Percentiles rank a stretch among this genome's conserved stretches.
These are phyloP conservation scores for Cylindrodendrum hubeiense DNA, from an alignment of 2,329 filamentous ascomycete species.

Conservation along the genomic window DNA sequence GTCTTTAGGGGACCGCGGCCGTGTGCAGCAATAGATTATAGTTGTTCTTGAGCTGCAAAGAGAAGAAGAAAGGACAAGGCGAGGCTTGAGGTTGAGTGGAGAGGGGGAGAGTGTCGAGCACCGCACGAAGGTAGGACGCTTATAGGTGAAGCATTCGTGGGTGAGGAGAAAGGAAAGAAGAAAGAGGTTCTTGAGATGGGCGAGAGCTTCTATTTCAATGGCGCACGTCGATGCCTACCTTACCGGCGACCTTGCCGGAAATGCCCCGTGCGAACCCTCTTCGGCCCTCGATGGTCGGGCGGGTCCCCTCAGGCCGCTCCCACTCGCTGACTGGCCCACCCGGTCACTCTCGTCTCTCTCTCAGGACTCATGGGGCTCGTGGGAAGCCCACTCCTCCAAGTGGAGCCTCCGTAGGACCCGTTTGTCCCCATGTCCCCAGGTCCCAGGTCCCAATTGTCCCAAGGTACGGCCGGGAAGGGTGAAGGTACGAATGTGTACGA, in stretches of 20 bases:
- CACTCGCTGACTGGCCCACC: constrained; percentile 26
- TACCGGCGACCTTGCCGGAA: constrained; percentile 44
- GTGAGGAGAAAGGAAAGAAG: constrained; percentile 56
- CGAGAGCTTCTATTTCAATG: constrained; percentile 57
- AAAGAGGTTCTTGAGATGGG: constrained; percentile 47
- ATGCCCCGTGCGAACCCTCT: constrained; percentile 42
- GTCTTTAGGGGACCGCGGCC: constrained; percentile 36
- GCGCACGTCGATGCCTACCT: constrained; percentile 33
- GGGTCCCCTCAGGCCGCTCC: constrained; percentile 18
- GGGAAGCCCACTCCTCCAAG: constrained; percentile 19
- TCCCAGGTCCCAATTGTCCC: constrained; percentile 23
- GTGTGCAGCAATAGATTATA: constrained; percentile 39
- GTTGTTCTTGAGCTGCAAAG: constrained; percentile 34
- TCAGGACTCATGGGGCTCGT: constrained; percentile 22
- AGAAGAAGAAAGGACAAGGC: constrained; percentile 41
- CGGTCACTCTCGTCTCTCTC: constrained; percentile 23
- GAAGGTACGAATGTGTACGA: constrained; percentile 41
- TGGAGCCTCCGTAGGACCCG: constrained; percentile 25
- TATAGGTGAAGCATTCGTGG: constrained; percentile 63
- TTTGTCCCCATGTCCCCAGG: constrained; percentile 29
- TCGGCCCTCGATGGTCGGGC: constrained; percentile 40
- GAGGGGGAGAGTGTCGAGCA: constrained; percentile 53
- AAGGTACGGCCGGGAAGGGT: constrained; percentile 41
- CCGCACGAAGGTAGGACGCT: constrained; percentile 63
- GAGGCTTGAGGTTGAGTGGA: constrained; percentile 42